phyloP scores from a whole-genome alignment of 2,329 filamentous ascomycete genomes.

The Aspergillus pseudonomiae region DNA sequence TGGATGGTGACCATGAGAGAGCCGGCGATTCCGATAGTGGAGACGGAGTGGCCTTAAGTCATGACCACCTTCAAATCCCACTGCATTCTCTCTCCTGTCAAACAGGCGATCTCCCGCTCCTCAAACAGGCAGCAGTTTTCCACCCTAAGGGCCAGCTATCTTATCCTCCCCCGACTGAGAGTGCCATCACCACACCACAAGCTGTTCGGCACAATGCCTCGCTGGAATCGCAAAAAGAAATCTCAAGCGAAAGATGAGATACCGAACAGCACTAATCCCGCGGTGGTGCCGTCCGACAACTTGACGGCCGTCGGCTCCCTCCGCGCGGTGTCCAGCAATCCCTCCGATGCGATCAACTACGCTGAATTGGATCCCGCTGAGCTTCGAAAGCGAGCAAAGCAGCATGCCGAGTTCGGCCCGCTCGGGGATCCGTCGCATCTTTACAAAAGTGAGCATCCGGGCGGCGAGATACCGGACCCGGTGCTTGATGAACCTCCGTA shows the following conservation, averaged over 20 bases:
- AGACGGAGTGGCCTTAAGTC: background rate
- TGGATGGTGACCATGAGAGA: background rate
- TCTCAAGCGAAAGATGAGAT: constrained; percentile 15
- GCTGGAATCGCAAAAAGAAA: constrained; percentile 27
- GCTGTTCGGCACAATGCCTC: constrained; percentile 20
- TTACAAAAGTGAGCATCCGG: constrained; percentile 82
- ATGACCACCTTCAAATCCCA: constrained; percentile 3
- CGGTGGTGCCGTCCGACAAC: constrained; percentile 6
- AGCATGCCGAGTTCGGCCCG: constrained; percentile 87
- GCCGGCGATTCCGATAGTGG: constrained; percentile 6
- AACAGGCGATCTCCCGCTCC: background rate
- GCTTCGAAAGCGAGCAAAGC: constrained; percentile 68
- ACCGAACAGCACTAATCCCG: constrained; percentile 7
- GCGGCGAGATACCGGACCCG: constrained; percentile 73
- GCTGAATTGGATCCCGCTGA: constrained; percentile 59
- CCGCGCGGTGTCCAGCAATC: constrained; percentile 19
- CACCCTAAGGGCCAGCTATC: background rate
- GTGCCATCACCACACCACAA: background rate
- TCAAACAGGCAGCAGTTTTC: background rate
- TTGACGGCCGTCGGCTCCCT: constrained; percentile 19
- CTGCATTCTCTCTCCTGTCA: background rate
- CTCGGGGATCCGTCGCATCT: constrained; percentile 75
- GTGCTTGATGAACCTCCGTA: constrained; percentile 91
- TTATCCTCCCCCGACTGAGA: background rate
- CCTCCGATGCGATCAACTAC: constrained; percentile 12